A percentile compares a stretch with the other conserved stretches of the same genome.
Evolutionary conservation across 2,329 filamentous ascomycete genomes (phyloP).

Genomic region (Rhynchosporium graminicola): DNA sequence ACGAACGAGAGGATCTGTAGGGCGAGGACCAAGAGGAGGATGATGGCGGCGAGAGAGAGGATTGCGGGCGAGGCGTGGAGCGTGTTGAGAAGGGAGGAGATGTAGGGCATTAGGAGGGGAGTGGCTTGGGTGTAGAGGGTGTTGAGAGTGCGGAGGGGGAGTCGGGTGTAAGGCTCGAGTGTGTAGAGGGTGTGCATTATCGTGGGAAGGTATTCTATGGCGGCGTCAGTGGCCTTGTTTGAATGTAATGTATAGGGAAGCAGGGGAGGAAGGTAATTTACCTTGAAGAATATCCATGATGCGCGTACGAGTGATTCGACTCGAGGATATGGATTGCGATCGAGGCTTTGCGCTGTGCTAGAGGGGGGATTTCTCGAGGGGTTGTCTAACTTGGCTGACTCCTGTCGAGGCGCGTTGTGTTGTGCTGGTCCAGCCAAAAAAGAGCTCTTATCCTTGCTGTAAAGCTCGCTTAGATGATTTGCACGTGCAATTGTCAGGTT

Average conservation of each 20-base stretch:
- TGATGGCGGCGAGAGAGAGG: conserved; percentile 55
- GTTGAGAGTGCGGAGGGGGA: conserved; percentile 20
- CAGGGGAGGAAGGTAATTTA: conserved; percentile 11
- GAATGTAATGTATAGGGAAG: neutral
- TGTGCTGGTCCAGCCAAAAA: neutral
- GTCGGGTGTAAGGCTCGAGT: conserved; percentile 29
- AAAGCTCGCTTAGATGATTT: conserved; percentile 5
- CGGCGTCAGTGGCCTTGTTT: neutral
- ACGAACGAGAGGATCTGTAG: conserved; percentile 68
- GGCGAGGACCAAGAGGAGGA: conserved; percentile 63
- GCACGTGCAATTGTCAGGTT: neutral
- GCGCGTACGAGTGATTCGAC: neutral
- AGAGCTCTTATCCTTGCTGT: neutral
- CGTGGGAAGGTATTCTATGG: conserved; percentile 27
- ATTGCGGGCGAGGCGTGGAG: conserved; percentile 38
- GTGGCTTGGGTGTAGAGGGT: conserved; percentile 15
- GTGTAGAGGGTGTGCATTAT: conserved; percentile 27
- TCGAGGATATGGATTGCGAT: neutral
- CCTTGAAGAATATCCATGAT: conserved; percentile 33
- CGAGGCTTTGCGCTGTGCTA: neutral
- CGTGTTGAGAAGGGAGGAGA: conserved; percentile 22
- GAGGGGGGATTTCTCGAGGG: neutral
- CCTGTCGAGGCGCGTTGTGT: neutral
- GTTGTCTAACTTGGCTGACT: neutral
- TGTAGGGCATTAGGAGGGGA: conserved; percentile 31